These are phyloP conservation scores for Leucocoprinus gongylophorus DNA, from an alignment of 1,284 basidiomycete species.

Conservation along the genomic window DNA sequence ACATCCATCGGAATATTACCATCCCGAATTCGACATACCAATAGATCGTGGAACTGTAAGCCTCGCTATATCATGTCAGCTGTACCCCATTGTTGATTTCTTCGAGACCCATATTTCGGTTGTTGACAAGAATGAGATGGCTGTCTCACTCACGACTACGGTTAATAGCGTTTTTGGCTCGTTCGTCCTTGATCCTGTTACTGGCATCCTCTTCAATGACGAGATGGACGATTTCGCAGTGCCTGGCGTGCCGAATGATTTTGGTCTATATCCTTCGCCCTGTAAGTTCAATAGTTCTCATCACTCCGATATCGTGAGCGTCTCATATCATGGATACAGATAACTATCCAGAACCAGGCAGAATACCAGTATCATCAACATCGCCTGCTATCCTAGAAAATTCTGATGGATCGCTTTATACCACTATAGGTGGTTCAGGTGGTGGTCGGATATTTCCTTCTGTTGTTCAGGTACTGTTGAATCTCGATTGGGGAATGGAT, in stretches of 20 bases:
- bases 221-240: slow-evolving; percentile 92
- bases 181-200: slow-evolving; percentile 73
- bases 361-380: slow-evolving; percentile 84
- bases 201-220: slow-evolving; percentile 86
- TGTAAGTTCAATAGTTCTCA: slow-evolving; percentile 41
- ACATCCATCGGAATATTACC: slow-evolving; percentile 76
- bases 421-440: slow-evolving; percentile 79
- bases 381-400: slow-evolving; percentile 76
- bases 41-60: slow-evolving; percentile 83
- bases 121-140: slow-evolving; percentile 80
- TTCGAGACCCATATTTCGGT: slow-evolving; percentile 69
- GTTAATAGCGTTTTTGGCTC: slow-evolving; percentile 89
- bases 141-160: slow-evolving; percentile 79
- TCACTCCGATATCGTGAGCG: neutral
- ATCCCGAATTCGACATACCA: slow-evolving; percentile 72
- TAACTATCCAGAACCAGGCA: slow-evolving; percentile 83
- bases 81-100: neutral
- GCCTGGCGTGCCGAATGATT: slow-evolving; percentile 74
- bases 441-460: slow-evolving; percentile 82
- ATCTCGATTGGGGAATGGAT: slow-evolving; percentile 79
- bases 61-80: slow-evolving; percentile 8
- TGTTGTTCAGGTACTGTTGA: slow-evolving; percentile 76
- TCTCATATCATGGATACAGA: slow-evolving; percentile 33
- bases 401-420: slow-evolving; percentile 60
- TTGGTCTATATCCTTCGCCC: slow-evolving; percentile 83